These are phyloP conservation scores for Suillus bovinus DNA, from an alignment of 768 basidiomycete genomes.

Conservation along the genomic window DNA sequence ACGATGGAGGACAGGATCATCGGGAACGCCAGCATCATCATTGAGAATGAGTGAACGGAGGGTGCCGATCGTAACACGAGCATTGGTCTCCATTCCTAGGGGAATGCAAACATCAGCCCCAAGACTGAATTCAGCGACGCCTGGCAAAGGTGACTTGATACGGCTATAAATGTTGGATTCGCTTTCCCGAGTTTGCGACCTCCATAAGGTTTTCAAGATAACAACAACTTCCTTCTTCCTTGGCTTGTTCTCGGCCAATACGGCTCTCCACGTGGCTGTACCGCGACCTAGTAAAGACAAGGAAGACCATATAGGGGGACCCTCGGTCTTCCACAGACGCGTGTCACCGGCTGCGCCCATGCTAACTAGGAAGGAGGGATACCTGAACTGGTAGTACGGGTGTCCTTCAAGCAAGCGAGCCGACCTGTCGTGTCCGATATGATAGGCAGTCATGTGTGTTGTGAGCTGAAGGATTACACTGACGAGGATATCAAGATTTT, in stretches of 20 bases:
- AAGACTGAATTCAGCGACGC: background rate
- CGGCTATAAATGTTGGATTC: background rate
- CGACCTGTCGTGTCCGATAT: background rate
- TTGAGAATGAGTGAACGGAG: background rate
- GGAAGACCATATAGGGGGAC: too few relatives aligned
- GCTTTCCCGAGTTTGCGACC: too few relatives aligned
- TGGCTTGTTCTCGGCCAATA: too few relatives aligned
- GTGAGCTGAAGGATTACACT: background rate
- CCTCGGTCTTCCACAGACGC: too few relatives aligned
- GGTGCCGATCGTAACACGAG: background rate
- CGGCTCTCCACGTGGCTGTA: too few relatives aligned
- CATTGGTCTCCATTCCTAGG: background rate
- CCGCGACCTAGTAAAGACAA: too few relatives aligned
- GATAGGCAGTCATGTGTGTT: background rate
- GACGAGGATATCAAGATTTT: background rate
- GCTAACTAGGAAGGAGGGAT: too few relatives aligned
- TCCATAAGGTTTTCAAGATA: too few relatives aligned
- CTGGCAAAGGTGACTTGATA: background rate
- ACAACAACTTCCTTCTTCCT: too few relatives aligned
- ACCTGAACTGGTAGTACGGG: too few relatives aligned
- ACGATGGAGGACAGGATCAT: conserved; percentile 17
- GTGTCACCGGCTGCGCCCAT: too few relatives aligned
- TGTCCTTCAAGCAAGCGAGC: too few relatives aligned
- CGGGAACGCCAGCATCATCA: background rate
- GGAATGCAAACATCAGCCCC: background rate